Evolutionary conservation across 2,329 filamentous ascomycete species (phyloP).

Genomic region (Cladophialophora immunda): DNA sequence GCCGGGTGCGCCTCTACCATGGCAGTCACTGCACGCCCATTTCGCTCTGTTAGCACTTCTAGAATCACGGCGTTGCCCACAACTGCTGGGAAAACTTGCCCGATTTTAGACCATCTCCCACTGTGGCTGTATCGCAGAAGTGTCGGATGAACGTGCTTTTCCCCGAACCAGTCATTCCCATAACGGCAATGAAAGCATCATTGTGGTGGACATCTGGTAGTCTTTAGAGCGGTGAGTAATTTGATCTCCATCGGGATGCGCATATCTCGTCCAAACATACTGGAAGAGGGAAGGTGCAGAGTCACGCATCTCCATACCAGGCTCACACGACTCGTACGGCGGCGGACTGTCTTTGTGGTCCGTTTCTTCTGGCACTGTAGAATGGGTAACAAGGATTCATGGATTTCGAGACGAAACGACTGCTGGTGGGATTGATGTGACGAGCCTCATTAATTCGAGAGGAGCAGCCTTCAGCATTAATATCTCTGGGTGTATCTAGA

Average conservation of each 20-base stretch:
- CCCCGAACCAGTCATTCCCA: constrained; percentile 13
- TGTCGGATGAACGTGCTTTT: constrained; percentile 8
- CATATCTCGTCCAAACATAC: neutral
- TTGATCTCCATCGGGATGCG: neutral
- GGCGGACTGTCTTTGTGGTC: neutral
- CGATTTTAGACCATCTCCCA: constrained; percentile 1
- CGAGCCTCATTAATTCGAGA: neutral
- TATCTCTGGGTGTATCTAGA: neutral
- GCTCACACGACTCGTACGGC: neutral
- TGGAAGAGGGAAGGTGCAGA: neutral
- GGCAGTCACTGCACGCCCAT: neutral
- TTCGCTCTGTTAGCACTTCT: neutral
- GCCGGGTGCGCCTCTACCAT: neutral
- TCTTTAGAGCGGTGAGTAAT: neutral
- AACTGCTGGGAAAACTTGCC: neutral
- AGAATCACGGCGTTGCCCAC: too few species aligned
- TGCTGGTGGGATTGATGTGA: neutral
- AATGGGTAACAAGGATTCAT: neutral
- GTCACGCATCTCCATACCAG: neutral
- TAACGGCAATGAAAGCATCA: constrained; percentile 1
- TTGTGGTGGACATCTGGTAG: neutral
- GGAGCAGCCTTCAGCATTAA: neutral
- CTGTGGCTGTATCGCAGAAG: neutral
- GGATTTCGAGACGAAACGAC: neutral
- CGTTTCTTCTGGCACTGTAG: neutral